phyloP scores from a whole-genome alignment of 2,329 filamentous ascomycete genomes.

The Aspergillus sp. region DNA sequence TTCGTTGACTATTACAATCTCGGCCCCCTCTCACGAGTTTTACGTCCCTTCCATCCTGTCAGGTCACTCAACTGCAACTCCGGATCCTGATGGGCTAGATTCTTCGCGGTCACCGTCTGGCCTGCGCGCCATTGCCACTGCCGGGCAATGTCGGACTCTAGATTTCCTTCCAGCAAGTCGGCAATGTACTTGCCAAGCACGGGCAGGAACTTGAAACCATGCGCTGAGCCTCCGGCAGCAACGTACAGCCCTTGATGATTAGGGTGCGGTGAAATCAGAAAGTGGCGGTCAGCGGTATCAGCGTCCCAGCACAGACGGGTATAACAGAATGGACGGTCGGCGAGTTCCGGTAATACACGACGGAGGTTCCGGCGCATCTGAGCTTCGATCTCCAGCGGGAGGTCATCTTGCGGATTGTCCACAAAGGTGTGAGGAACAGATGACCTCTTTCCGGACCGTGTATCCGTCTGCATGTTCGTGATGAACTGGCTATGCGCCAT shows the following conservation, averaged over 20 bases:
- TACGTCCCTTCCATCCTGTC: conserved; percentile 1
- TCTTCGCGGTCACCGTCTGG: conserved; percentile 25
- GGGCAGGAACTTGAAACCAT: conserved; percentile 34
- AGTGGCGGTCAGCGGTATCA: conserved; percentile 27
- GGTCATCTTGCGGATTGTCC: not conserved
- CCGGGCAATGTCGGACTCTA: conserved; percentile 26
- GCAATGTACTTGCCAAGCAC: conserved; percentile 34
- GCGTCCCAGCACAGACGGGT: not conserved
- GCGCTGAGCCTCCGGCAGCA: conserved; percentile 38
- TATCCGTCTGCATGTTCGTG: conserved; percentile 4
- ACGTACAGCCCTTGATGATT: conserved; percentile 45
- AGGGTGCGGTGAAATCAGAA: conserved; percentile 51
- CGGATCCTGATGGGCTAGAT: conserved; percentile 1
- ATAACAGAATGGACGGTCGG: not conserved
- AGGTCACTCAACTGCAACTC: not conserved
- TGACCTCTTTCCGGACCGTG: not conserved
- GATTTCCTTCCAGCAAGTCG: conserved; percentile 30
- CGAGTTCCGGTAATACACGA: not conserved
- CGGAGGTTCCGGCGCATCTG: not conserved
- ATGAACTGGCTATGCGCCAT: conserved; percentile 6
- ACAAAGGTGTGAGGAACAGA: not conserved
- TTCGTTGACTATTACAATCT: not conserved
- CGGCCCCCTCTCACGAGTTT: not conserved
- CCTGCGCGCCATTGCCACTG: conserved; percentile 28
- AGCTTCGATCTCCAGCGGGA: not conserved